These are phyloP conservation scores for Blastobotrys terrestris DNA, from an alignment of 805 yeast genomes.

Conservation along the genomic window DNA sequence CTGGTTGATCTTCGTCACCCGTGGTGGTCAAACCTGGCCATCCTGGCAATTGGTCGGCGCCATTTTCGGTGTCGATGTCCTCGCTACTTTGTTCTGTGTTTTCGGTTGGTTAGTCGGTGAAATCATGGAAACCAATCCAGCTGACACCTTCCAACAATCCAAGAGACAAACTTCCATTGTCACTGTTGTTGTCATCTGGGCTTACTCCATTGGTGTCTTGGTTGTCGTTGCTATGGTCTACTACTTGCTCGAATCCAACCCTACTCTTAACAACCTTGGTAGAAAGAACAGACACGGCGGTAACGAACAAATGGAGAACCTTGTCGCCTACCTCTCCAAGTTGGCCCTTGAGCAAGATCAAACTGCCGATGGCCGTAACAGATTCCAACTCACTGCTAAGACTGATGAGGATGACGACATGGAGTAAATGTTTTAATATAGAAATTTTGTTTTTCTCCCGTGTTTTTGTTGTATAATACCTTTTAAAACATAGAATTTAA, in stretches of 20 bases:
- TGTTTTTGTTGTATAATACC: constrained; percentile 6
- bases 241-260: constrained; percentile 53
- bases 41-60: constrained; percentile 96
- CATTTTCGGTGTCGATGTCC: constrained; percentile 81
- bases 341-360: constrained; percentile 35
- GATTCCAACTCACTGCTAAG: constrained; percentile 31
- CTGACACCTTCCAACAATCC: constrained; percentile 42
- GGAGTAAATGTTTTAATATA: constrained; percentile 19
- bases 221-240: constrained; percentile 94
- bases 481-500: constrained; percentile 1
- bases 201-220: constrained; percentile 94
- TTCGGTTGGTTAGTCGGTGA: constrained; percentile 79
- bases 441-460: neutral
- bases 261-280: constrained; percentile 30
- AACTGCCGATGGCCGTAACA: constrained; percentile 25
- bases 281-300: constrained; percentile 26
- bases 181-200: constrained; percentile 87
- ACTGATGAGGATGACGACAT: constrained; percentile 31
- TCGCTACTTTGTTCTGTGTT: constrained; percentile 84
- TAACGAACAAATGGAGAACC: constrained; percentile 33
- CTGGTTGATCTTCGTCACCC: constrained; percentile 94
- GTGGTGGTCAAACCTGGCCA: constrained; percentile 99
- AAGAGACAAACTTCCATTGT: constrained; percentile 87
- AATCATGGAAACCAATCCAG: constrained; percentile 29
- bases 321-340: constrained; percentile 32